Evolutionary conservation across 208 protist genomes (phyloP), one percentile per base, ranked within the genome.

Genomic region (Leishmania tropica): DNA sequence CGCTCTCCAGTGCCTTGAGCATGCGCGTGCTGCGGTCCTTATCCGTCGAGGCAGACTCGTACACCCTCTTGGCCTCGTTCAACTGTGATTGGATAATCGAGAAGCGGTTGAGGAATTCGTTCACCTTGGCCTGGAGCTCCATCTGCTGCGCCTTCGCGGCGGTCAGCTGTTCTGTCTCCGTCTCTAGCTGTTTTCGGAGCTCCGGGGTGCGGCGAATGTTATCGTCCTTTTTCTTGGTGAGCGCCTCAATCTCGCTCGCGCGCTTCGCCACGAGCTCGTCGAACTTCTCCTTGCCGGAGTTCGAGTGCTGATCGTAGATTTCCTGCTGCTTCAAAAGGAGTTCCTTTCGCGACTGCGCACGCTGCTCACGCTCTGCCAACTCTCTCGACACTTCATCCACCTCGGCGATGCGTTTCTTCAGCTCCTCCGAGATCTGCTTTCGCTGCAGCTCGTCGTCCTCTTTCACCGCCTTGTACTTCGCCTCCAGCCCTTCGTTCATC

Each of bases 321-420:
- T 96, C 88, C n/a, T 90, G 72, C 75, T 95, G 92, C 48, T 87
- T 82, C 31, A 90, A 81, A 17, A 93, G 83, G 17, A 85, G 84
- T 4, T 79, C 79, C 42, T 89, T 89, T 65, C 91, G 85, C 45
- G 84, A 81, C 47, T 74, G 6, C 10, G 87, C 85, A 5, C 81
- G 81, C 51, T 80, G 83, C 81, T 95, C 90, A 7, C 83, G 65
- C 81, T 88, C 67, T 54, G 81, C 78, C 13, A 94, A 68, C 1
- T 90, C 86, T 60, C 80, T 81, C 13, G 88, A 87, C 58, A 87
- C 79, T 21, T 81, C 79, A 77, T 92, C 92, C 51, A 87, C 87
- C 56, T 80, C 89, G 4, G 91, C 85, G 56, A 94, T 94, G 53
- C 84, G 35, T 7, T 37, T 51, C 35, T 88, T 85, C 21, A 94